These are phyloP conservation scores for Aspergillus thermomutatus DNA, from an alignment of 2,329 filamentous ascomycete species.

Conservation along the genomic window DNA sequence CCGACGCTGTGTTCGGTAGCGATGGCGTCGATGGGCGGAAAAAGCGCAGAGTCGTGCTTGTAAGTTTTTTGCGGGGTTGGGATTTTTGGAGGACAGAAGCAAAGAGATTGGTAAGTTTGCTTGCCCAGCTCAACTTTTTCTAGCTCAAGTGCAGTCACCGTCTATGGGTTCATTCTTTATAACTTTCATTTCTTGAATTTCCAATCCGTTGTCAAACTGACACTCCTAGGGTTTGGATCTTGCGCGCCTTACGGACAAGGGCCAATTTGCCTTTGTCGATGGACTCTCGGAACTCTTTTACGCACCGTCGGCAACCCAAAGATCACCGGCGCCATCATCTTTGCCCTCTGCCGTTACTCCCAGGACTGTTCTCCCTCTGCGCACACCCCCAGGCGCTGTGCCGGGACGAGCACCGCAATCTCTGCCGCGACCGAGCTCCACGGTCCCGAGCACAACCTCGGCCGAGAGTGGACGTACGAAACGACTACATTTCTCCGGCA, in stretches of 20 bases:
- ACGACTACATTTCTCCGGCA: slow-evolving; percentile 28
- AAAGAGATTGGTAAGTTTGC: slow-evolving; percentile 58
- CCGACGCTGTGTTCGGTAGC: slow-evolving; percentile 18
- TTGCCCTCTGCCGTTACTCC: slow-evolving; percentile 15
- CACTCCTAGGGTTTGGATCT: slow-evolving; percentile 64
- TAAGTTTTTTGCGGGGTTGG: slow-evolving; percentile 77
- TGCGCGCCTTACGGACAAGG: slow-evolving; percentile 54
- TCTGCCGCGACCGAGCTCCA: slow-evolving; percentile 2
- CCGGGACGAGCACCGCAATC: slow-evolving; percentile 20
- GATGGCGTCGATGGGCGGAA: slow-evolving; percentile 27
- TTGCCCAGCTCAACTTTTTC: not conserved
- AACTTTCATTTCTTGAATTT: not conserved
- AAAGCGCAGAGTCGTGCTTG: slow-evolving; percentile 62
- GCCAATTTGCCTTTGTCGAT: slow-evolving; percentile 70
- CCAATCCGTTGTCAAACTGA: slow-evolving; percentile 2
- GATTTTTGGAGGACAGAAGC: slow-evolving; percentile 74
- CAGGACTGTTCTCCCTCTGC: slow-evolving; percentile 25
- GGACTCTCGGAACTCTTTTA: slow-evolving; percentile 62
- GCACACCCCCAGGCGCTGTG: slow-evolving; percentile 22
- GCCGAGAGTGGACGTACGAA: slow-evolving; percentile 20
- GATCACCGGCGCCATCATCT: slow-evolving; percentile 9
- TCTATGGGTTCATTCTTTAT: not conserved
- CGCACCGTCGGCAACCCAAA: slow-evolving; percentile 11
- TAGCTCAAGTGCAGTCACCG: no score
- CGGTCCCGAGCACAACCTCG: slow-evolving; percentile 13